A percentile compares a stretch with the other conserved stretches of the same genome.
Evolutionary conservation across 2,329 filamentous ascomycete species (phyloP).

Genomic region (Dactylellina haptotyla): DNA sequence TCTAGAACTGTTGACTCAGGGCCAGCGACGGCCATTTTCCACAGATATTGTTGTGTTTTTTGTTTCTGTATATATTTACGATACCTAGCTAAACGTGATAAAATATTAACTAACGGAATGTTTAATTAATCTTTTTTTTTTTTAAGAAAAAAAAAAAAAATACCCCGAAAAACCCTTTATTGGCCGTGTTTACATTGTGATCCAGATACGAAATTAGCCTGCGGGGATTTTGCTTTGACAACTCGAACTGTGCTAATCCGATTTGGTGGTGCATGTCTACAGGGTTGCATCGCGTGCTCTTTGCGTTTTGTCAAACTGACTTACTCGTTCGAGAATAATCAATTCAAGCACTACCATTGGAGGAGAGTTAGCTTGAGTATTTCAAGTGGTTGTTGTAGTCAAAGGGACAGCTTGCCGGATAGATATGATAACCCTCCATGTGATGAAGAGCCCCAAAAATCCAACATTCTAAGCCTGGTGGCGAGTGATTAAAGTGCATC

Average conservation of each 20-base stretch:
- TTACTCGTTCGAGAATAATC: conserved; percentile 1
- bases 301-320: conserved; percentile 12
- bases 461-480: conserved; percentile 35
- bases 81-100: neutral
- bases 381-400: conserved; percentile 2
- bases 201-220: conserved; percentile 8
- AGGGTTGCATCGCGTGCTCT: conserved; percentile 43
- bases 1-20: neutral
- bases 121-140: conserved; percentile 1
- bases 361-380: conserved; percentile 14
- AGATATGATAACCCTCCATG: neutral
- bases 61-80: neutral
- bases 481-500: conserved; percentile 41
- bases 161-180: too few relatives aligned
- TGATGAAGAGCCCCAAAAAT: conserved; percentile 2
- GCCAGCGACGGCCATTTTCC: too few relatives aligned
- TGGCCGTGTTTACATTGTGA: neutral
- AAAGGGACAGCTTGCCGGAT: neutral
- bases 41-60: neutral
- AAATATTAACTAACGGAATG: neutral
- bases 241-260: conserved; percentile 16
- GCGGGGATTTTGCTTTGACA: conserved; percentile 26
- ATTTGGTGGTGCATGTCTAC: conserved; percentile 3
- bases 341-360: neutral
- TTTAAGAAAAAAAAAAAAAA: neutral